A percentile compares a stretch with the other conserved stretches of the same genome.
phyloP scores from a whole-genome alignment of 495 filamentous ascomycete genomes.

The Talaromyces adpressus region DNA sequence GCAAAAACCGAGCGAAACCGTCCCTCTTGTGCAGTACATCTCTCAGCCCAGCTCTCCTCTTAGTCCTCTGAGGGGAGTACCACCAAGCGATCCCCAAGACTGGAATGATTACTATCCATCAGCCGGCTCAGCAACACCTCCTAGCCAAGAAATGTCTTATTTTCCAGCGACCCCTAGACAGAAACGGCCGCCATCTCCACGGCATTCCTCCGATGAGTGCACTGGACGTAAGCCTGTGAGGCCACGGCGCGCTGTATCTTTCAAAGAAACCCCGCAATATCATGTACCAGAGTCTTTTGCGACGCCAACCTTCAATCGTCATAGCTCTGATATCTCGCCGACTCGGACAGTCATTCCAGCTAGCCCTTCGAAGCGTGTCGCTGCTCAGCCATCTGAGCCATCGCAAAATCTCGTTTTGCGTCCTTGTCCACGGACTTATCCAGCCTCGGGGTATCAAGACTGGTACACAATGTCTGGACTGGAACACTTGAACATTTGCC shows the following conservation, averaged over 20 bases:
- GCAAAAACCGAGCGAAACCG: background rate
- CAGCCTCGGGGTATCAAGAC: slow-evolving; percentile 46
- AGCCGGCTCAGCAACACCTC: background rate
- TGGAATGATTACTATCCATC: background rate
- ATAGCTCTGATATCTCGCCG: background rate
- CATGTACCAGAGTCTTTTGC: background rate
- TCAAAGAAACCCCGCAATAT: slow-evolving; percentile 13
- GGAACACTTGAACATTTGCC: slow-evolving; percentile 55
- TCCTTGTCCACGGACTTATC: slow-evolving; percentile 46
- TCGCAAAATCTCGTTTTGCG: slow-evolving; percentile 29
- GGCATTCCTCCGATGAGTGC: background rate
- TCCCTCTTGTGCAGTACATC: background rate
- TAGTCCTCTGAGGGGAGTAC: background rate
- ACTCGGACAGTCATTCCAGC: background rate
- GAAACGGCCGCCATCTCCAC: background rate
- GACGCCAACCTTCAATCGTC: background rate
- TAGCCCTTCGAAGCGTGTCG: background rate
- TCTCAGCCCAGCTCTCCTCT: background rate
- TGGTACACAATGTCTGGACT: slow-evolving; percentile 59
- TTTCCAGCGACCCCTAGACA: background rate
- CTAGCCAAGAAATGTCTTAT: background rate
- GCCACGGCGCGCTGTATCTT: slow-evolving; percentile 19
- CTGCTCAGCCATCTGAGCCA: background rate
- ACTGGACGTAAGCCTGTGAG: background rate
- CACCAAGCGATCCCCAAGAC: background rate